A percentile compares a stretch with the other conserved stretches of the same genome.
phyloP scores from a whole-genome alignment of 345 rosid species.

The Physaria fendleri region DNA sequence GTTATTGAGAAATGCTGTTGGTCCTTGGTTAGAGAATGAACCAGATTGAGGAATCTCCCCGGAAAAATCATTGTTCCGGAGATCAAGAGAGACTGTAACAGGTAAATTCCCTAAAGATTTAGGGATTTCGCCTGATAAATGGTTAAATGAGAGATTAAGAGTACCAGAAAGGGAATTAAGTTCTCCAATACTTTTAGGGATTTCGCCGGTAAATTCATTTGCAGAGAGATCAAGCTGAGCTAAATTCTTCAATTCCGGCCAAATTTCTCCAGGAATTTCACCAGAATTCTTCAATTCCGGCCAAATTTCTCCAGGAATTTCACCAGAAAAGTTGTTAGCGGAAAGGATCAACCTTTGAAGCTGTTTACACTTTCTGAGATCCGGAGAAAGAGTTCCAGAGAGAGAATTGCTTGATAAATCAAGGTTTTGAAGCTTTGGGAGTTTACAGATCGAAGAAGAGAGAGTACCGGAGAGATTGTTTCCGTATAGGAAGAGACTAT shows the following conservation, averaged over 20 bases:
- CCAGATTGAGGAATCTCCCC: conserved; percentile 94
- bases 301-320: conserved; percentile 75
- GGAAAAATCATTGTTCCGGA: conserved; percentile 64
- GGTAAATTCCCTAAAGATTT: conserved; percentile 69
- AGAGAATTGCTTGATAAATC: conserved; percentile 79
- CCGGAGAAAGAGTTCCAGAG: conserved; percentile 56
- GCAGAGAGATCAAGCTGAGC: conserved; percentile 82
- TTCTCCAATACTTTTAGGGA: conserved; percentile 69
- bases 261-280: conserved; percentile 60
- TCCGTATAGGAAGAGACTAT: conserved; percentile 63
- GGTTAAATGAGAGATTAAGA: conserved; percentile 77
- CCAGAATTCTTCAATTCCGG: conserved; percentile 63
- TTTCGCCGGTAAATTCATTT: conserved; percentile 53
- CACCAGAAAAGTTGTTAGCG: conserved; percentile 53
- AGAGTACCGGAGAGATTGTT: conserved; percentile 79
- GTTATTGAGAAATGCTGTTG: conserved; percentile 85
- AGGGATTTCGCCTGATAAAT: conserved; percentile 69
- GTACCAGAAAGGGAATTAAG: conserved; percentile 67
- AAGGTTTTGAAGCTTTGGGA: conserved; percentile 76
- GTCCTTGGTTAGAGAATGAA: conserved; percentile 91
- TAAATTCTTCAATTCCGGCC: conserved; percentile 66
- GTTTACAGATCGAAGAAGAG: conserved; percentile 70
- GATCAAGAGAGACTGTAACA: conserved; percentile 79
- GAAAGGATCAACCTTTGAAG: conserved; percentile 76
- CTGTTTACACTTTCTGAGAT: conserved; percentile 60